Base-by-base conservation (phyloP, 2,329 filamentous ascomycete genomes). In the Thermoascus crustaceus region DNA sequence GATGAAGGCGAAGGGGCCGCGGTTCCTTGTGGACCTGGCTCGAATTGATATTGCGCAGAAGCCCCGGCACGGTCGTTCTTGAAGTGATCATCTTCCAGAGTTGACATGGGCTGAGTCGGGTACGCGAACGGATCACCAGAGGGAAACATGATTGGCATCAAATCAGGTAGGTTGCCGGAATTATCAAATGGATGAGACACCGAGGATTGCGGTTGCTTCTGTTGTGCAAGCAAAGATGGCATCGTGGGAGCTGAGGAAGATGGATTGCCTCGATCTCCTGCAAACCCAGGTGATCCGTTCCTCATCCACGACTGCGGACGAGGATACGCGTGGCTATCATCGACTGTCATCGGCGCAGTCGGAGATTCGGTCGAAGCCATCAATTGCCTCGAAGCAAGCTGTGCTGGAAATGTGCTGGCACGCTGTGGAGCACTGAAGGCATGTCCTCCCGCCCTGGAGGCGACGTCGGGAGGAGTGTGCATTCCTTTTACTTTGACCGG, bases 111-210 rank as follows among this genome's bases (percentile, higher is more conserved):
- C 40, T 69, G 67, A 20, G 63, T 67, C 10, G 66, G 66, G 42
- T 71, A 71, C 4, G 66, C 67, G 39, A 69, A 70, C 9, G 67
- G 67, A 37, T 71, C 67, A 38, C 63, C 61, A 2, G 67, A 68
- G 3, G 67, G 66, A 40, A 66, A 71, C 67, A 71, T 71, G 46
- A 70, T 66, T 6, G 63, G 63, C 58, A 66, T 67, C 24, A 71
- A 52, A 44, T 69, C 67, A 1, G 66, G 66, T 10, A 69, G 54
- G 35, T 59, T 57, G 23, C 42, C 43, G 5, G 47, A 34, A 31
- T 51, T 55, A 20, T 49, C 49, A 35, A 63, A 54, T 24, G 53
- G 55, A 23, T 57, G 59, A 8, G 58, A 42, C 39, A 55, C n/a
- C 26, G 26, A 29, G 14, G 11, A 10, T 17, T 29, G 26, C 26